Evolutionary conservation across 306 rosid genomes (phyloP).

Genomic region (Echinosophora koreensis): DNA sequence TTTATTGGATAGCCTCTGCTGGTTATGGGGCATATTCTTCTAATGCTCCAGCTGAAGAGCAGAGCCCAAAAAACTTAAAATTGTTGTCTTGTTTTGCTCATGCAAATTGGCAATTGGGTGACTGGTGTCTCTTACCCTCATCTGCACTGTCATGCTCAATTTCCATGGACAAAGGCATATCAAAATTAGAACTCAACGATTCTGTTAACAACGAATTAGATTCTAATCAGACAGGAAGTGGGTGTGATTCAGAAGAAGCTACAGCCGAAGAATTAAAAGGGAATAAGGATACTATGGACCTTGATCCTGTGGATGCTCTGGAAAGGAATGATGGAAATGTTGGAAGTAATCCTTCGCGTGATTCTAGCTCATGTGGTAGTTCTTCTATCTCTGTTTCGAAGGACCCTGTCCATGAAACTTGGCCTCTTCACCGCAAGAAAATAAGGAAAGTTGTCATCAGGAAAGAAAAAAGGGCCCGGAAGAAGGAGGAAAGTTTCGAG

Average conservation of each 20-base stretch:
- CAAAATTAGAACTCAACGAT: conserved; percentile 67
- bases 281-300: conserved; percentile 70
- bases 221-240: conserved; percentile 70
- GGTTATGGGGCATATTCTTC: conserved; percentile 97
- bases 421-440: conserved; percentile 95
- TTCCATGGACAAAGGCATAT: conserved; percentile 61
- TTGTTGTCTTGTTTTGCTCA: conserved; percentile 88
- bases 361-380: conserved; percentile 75
- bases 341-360: conserved; percentile 56
- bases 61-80: conserved; percentile 87
- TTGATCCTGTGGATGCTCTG: conserved; percentile 60
- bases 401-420: conserved; percentile 77
- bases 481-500: conserved; percentile 93
- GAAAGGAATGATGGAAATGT: conserved; percentile 61
- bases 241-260: conserved; percentile 80
- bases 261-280: conserved; percentile 70
- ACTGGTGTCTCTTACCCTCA: conserved; percentile 92
- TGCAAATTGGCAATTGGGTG: conserved; percentile 97
- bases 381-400: conserved; percentile 72
- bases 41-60: conserved; percentile 93
- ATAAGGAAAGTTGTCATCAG: conserved; percentile 87
- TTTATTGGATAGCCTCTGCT: conserved; percentile 99
- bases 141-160: conserved; percentile 51
- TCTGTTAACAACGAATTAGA: conserved; percentile 65
- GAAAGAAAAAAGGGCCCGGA: conserved; percentile 88